These are phyloP conservation scores for Blepharisma undulans DNA, from an alignment of 169 alveolate genomes.

Conservation along the genomic window DNA sequence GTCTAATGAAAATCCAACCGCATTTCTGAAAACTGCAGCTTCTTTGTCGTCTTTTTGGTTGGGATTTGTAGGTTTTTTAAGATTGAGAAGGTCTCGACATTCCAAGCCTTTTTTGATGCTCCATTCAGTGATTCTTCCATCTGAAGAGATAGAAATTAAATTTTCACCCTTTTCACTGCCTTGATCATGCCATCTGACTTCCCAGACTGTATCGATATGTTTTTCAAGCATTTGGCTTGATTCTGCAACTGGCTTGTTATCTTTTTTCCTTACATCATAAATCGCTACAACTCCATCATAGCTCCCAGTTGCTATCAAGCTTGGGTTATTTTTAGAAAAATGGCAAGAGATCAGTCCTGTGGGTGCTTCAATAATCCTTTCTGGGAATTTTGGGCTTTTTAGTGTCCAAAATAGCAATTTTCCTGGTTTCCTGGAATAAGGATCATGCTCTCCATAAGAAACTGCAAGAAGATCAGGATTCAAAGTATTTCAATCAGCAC, in stretches of 20 bases:
- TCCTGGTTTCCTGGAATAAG: conserved; percentile 66
- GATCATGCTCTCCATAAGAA: conserved; percentile 84
- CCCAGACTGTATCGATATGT: conserved; percentile 94
- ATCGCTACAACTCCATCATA: conserved; percentile 88
- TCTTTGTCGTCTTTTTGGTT: conserved; percentile 65
- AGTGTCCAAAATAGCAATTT: conserved; percentile 88
- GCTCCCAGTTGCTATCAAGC: conserved; percentile 88
- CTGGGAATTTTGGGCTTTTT: conserved; percentile 89
- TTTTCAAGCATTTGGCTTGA: conserved; percentile 78
- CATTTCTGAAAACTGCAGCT: conserved; percentile 80
- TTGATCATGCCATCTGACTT: conserved; percentile 88
- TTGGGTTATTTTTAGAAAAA: conserved; percentile 83
- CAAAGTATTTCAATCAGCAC: conserved; percentile 87
- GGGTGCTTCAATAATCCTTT: conserved; percentile 76
- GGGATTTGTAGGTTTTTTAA: conserved; percentile 75
- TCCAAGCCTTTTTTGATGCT: conserved; percentile 88
- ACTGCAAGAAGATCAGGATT: conserved; percentile 90
- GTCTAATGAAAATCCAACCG: conserved; percentile 92
- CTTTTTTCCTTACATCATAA: conserved; percentile 81
- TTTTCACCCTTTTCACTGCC: conserved; percentile 79
- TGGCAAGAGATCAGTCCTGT: conserved; percentile 77
- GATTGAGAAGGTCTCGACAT: conserved; percentile 80
- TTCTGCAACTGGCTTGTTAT: conserved; percentile 83
- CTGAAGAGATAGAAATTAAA: conserved; percentile 74
- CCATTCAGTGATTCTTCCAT: conserved; percentile 91